Conservation (phyloP, 345 rosid genomes). For the Citrus mangshanensis region DNA sequence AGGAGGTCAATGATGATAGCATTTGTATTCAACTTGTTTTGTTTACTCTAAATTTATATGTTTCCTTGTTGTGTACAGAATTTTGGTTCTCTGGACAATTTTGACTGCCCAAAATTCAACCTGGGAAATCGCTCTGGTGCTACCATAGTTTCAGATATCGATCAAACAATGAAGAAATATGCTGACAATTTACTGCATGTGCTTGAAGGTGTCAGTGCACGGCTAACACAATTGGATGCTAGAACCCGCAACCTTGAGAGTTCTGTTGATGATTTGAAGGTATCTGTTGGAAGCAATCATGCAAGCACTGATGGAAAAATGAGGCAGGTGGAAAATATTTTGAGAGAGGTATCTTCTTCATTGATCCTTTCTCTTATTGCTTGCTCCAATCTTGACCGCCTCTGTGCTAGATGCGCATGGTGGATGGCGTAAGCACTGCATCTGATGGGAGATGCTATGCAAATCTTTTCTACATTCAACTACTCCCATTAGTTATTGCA, state of each 20-base stretch:
- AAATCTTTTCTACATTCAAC: background rate
- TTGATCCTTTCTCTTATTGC: background rate
- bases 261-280: constrained; percentile 80
- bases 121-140: constrained; percentile 37
- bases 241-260: constrained; percentile 65
- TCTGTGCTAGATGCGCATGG: background rate
- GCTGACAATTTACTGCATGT: constrained; percentile 61
- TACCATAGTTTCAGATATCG: constrained; percentile 55
- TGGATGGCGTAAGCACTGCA: background rate
- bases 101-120: constrained; percentile 50
- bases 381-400: background rate
- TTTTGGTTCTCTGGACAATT: constrained; percentile 55
- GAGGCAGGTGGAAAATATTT: constrained; percentile 79
- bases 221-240: constrained; percentile 77
- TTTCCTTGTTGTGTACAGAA: constrained; percentile 31
- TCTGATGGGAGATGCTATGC: background rate
- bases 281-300: constrained; percentile 69
- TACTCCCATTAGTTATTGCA: background rate
- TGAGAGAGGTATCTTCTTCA: constrained; percentile 60
- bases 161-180: constrained; percentile 69
- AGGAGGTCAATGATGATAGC: background rate
- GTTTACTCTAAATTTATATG: background rate
- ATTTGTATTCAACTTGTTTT: background rate
- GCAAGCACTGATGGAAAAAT: constrained; percentile 80
- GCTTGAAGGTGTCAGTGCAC: constrained; percentile 72